Evolutionary conservation across 2,329 filamentous ascomycete genomes (phyloP).

Genomic region (Teratosphaeria pseudoeucalypti): DNA sequence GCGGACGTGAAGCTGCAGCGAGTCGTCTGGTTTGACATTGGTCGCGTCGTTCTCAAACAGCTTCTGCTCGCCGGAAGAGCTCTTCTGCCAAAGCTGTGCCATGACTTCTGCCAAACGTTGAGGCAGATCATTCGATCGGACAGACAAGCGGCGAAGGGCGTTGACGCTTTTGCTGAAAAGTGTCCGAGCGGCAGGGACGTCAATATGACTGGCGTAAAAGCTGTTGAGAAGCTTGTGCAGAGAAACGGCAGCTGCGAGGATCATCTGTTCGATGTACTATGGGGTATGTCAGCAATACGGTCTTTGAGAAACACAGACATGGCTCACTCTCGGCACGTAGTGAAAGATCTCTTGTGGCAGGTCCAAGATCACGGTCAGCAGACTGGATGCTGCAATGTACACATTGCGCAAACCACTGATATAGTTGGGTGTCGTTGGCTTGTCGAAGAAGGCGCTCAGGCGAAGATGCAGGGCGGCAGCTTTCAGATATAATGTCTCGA

Average conservation of each 20-base stretch:
- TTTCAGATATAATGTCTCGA: conserved; percentile 53
- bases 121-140: conserved; percentile 67
- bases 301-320: too few species aligned
- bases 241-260: conserved; percentile 69
- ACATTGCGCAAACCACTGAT: conserved; percentile 65
- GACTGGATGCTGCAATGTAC: conserved; percentile 60
- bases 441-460: conserved; percentile 71
- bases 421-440: conserved; percentile 59
- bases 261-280: conserved; percentile 68
- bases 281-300: background rate
- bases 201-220: conserved; percentile 63
- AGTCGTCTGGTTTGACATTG: conserved; percentile 45
- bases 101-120: conserved; percentile 75
- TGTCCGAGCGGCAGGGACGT: conserved; percentile 55
- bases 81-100: conserved; percentile 72
- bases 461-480: conserved; percentile 67
- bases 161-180: conserved; percentile 63
- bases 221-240: conserved; percentile 67
- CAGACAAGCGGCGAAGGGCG: conserved; percentile 61
- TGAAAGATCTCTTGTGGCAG: conserved; percentile 45
- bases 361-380: conserved; percentile 63
- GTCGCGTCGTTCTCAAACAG: conserved; percentile 12
- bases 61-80: conserved; percentile 20
- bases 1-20: conserved; percentile 68
- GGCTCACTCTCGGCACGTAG: conserved; percentile 46